Percentiles rank a stretch among this genome's conserved stretches.
Evolutionary conservation across 768 basidiomycete genomes (phyloP).

Genomic region (Paxillus rubicundulus): DNA sequence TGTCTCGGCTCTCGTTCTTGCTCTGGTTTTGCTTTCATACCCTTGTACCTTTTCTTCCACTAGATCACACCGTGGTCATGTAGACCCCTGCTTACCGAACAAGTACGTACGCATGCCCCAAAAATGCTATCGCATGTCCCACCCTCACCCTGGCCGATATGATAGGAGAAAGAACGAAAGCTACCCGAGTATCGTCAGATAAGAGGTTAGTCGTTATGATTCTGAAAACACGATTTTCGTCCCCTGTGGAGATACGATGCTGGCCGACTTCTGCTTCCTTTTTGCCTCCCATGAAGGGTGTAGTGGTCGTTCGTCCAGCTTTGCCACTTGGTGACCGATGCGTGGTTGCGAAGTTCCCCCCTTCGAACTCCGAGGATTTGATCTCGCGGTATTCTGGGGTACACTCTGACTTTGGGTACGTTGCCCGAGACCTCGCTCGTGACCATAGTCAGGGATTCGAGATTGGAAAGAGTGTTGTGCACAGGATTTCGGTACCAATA

Average conservation of each 20-base stretch:
- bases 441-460: background rate
- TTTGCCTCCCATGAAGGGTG: constrained; percentile 99
- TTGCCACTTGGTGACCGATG: background rate
- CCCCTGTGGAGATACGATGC: constrained; percentile 66
- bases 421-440: background rate
- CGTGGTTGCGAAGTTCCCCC: background rate
- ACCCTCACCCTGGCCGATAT: background rate
- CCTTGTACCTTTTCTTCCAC: background rate
- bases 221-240: constrained; percentile 74
- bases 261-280: constrained; percentile 64
- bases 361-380: background rate
- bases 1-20: background rate
- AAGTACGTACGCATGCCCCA: background rate
- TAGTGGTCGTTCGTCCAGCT: constrained; percentile 38
- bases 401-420: background rate
- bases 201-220: constrained; percentile 6
- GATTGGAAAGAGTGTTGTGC: background rate
- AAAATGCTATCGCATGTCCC: background rate
- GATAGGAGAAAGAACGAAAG: background rate
- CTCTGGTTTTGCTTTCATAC: background rate
- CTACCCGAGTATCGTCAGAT: background rate
- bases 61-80: background rate
- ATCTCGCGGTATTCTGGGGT: too few species aligned
- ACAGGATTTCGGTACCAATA: constrained; percentile 13
- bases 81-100: background rate